Base-by-base conservation (phyloP, 768 basidiomycete genomes). In the Tephrocybe rancida region DNA sequence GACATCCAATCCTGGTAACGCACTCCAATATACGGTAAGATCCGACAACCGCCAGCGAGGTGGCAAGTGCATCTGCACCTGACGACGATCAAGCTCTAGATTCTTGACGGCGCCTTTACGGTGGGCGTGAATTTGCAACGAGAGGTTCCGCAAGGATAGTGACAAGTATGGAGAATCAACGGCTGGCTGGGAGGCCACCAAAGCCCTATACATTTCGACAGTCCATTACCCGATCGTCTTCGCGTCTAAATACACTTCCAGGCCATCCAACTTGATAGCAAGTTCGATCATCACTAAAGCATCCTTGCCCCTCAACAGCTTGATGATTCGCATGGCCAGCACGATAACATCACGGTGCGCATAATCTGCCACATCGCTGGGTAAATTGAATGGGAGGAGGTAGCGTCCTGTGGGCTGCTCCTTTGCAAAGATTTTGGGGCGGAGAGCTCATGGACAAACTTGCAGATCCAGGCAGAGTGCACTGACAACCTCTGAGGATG, bases 181-280 rank as follows among this genome's bases (percentile, higher is more conserved):
- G 16, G 22, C 27, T 34, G 41, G 38, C 39, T 59, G 38, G 8
- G 46, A 45, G 19, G 45, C 29, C 16, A 45, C 49, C 29, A 59
- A 18, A 16, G 51, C 47, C 26, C 55, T 48, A 26, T 52, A 59
- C 39, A 59, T 51, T 11, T 48, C 48, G n/a, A 47, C 58, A 6
- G 58, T 59, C 58, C 58, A 59, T 11, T 11, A 44, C 4, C 55
- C 55, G 35, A 59, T 59, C 1, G 48, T 42, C 29, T 53, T 35
- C 25, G 58, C 58, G 39, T 59, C 55, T 7, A 51, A 56, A 53
- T 56, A 56, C 58, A 59, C 57, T 26, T 59, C 58, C 6, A 59
- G 55, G 22, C 39, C 44, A 27, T 56, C 30, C 22, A 59, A 37
- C 32, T 30, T 51, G 39, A 56, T 56, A 9, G 58, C 47, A 21